These are phyloP conservation scores for Trametes pubescens DNA, from an alignment of 1,284 basidiomycete genomes.

Conservation along the genomic window DNA sequence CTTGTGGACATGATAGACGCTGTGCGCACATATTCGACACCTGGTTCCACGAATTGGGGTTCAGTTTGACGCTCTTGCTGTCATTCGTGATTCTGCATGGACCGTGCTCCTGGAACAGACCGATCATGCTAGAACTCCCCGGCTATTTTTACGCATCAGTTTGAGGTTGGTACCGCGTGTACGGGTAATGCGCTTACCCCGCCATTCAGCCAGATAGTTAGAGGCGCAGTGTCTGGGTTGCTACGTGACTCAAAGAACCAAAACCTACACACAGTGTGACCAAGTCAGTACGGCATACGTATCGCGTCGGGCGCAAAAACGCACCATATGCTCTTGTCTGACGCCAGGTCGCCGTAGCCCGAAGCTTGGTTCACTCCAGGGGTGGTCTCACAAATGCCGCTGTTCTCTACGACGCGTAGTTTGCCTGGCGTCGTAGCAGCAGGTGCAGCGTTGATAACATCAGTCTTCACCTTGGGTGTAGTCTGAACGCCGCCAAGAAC, in stretches of 20 bases:
- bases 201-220: constrained; percentile 73
- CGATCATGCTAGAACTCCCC: constrained; percentile 73
- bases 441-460: constrained; percentile 10
- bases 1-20: neutral
- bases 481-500: constrained; percentile 49
- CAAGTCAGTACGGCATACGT: constrained; percentile 11
- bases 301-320: constrained; percentile 18
- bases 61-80: constrained; percentile 57
- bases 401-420: constrained; percentile 61
- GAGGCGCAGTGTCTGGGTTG: constrained; percentile 63
- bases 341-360: constrained; percentile 65
- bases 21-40: constrained; percentile 57
- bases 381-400: constrained; percentile 66
- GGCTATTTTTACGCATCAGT: constrained; percentile 47
- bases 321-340: constrained; percentile 64
- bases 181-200: constrained; percentile 52
- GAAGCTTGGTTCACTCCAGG: constrained; percentile 64
- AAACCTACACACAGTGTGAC: constrained; percentile 52
- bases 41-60: constrained; percentile 73
- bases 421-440: constrained; percentile 50
- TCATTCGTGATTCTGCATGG: constrained; percentile 71
- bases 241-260: constrained; percentile 74
- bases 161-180: neutral
- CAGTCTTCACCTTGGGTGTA: constrained; percentile 3
- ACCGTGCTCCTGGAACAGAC: constrained; percentile 72